phyloP scores from a whole-genome alignment of 2,329 filamentous ascomycete genomes.

The Aspergillus sp. region DNA sequence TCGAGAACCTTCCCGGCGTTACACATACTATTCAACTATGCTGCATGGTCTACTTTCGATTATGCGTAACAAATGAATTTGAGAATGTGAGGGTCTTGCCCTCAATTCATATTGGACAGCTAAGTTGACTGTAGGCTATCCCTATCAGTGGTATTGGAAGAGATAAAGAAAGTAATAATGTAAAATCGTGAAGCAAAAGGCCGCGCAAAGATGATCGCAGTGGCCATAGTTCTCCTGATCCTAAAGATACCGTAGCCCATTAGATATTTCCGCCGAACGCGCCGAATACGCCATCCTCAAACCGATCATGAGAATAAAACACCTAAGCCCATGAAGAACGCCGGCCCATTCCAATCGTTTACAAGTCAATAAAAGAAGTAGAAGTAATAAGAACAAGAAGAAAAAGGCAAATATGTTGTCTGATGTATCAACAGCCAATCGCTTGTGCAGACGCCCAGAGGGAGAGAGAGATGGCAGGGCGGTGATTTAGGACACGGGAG shows the following conservation, averaged over 20 bases:
- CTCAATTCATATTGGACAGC: neutral
- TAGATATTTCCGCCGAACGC: conserved; percentile 17
- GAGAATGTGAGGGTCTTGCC: neutral
- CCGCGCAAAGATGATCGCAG: conserved; percentile 14
- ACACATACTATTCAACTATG: too few species aligned
- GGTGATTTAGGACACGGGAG: conserved; percentile 29
- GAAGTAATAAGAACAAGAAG: conserved; percentile 12
- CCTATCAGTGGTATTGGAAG: conserved; percentile 4
- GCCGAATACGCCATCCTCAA: conserved; percentile 23
- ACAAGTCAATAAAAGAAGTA: conserved; percentile 18
- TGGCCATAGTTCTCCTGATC: conserved; percentile 14
- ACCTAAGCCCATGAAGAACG: conserved; percentile 20
- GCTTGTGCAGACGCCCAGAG: conserved; percentile 11
- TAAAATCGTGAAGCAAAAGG: conserved; percentile 26
- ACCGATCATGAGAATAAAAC: conserved; percentile 16
- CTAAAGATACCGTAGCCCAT: conserved; percentile 23
- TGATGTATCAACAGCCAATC: conserved; percentile 3
- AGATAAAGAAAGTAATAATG: conserved; percentile 19
- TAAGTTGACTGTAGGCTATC: neutral
- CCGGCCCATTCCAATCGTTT: conserved; percentile 24
- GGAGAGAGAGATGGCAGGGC: conserved; percentile 1
- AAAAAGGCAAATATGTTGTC: conserved; percentile 9
- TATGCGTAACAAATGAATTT: neutral
- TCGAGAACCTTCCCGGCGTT: too few species aligned
- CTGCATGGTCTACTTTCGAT: neutral